A percentile compares a stretch with the other conserved stretches of the same genome.
Conservation (phyloP, 2,329 filamentous ascomycete genomes). For the Fonsecaea erecta region DNA sequence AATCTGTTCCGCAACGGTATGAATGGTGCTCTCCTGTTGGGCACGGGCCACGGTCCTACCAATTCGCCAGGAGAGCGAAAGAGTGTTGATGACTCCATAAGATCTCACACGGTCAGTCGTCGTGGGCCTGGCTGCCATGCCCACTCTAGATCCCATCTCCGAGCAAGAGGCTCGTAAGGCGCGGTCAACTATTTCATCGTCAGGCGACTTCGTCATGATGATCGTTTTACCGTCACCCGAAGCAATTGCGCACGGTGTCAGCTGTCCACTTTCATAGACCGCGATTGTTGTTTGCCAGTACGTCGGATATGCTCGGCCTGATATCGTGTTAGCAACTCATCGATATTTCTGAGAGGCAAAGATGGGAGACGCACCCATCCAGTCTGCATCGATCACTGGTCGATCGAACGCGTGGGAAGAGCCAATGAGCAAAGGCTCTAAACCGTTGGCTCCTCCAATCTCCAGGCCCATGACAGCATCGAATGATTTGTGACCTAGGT, state of each 20-base stretch:
- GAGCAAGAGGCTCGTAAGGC: slow-evolving; percentile 22
- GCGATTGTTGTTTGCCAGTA: slow-evolving; percentile 48
- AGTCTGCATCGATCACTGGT: slow-evolving; percentile 53
- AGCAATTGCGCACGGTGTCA: slow-evolving; percentile 25
- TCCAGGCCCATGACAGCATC: slow-evolving; percentile 44
- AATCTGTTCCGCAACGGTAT: slow-evolving; percentile 62
- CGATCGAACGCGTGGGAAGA: slow-evolving; percentile 42
- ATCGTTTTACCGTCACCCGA: slow-evolving; percentile 50
- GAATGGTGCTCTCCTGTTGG: slow-evolving; percentile 43
- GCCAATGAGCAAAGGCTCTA: slow-evolving; percentile 50
- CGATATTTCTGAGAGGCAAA: background rate
- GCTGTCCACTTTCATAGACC: slow-evolving; percentile 29
- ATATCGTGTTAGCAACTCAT: slow-evolving; percentile 16
- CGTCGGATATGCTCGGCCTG: slow-evolving; percentile 39
- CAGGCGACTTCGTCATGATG: slow-evolving; percentile 50
- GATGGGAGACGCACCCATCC: slow-evolving; percentile 47
- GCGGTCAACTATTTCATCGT: slow-evolving; percentile 48
- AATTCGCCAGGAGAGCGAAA: slow-evolving; percentile 57
- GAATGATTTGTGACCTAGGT: slow-evolving; percentile 46
- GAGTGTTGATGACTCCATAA: slow-evolving; percentile 48
- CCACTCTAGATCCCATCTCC: slow-evolving; percentile 45
- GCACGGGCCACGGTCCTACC: slow-evolving; percentile 61
- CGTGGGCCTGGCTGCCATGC: slow-evolving; percentile 49
- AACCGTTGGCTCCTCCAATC: slow-evolving; percentile 48
- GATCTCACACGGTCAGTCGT: slow-evolving; percentile 45